Evolutionary conservation across 331 rosid species (phyloP).

Genomic region (Quercus tomentella): DNA sequence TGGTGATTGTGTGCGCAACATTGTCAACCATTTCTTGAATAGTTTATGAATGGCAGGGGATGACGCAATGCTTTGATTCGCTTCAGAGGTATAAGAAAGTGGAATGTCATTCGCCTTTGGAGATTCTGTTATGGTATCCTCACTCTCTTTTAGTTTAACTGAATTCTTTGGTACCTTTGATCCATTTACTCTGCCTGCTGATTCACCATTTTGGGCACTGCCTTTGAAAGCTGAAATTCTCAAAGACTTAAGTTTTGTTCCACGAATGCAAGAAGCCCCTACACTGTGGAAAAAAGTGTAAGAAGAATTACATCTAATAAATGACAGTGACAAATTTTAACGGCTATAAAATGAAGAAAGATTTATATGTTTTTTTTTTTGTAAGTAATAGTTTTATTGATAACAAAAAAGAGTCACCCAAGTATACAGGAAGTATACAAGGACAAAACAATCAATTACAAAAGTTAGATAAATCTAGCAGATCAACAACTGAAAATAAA

Average conservation of each 20-base stretch:
- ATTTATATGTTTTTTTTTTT: background rate
- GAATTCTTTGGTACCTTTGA: conserved; percentile 55
- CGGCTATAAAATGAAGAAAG: background rate
- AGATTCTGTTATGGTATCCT: conserved; percentile 44
- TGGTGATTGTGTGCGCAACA: conserved; percentile 54
- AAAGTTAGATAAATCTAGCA: too few relatives aligned
- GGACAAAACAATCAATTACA: too few relatives aligned
- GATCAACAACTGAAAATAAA: too few relatives aligned
- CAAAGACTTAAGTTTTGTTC: conserved; percentile 50
- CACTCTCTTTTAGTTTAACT: conserved; percentile 55
- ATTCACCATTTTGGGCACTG: conserved; percentile 45
- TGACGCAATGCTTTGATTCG: conserved; percentile 39
- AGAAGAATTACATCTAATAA: background rate
- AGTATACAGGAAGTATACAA: too few relatives aligned
- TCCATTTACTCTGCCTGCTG: conserved; percentile 48
- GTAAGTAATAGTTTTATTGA: too few relatives aligned
- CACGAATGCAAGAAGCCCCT: conserved; percentile 59
- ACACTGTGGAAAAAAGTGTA: conserved; percentile 67
- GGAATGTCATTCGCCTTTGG: conserved; percentile 57
- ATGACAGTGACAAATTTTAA: background rate
- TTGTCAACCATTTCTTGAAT: conserved; percentile 67
- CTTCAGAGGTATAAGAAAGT: conserved; percentile 57
- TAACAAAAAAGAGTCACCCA: too few relatives aligned
- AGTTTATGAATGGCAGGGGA: conserved; percentile 63
- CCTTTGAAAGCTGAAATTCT: conserved; percentile 77